phyloP scores from a whole-genome alignment of 305 asterid genomes.

The Andrographis paniculata region DNA sequence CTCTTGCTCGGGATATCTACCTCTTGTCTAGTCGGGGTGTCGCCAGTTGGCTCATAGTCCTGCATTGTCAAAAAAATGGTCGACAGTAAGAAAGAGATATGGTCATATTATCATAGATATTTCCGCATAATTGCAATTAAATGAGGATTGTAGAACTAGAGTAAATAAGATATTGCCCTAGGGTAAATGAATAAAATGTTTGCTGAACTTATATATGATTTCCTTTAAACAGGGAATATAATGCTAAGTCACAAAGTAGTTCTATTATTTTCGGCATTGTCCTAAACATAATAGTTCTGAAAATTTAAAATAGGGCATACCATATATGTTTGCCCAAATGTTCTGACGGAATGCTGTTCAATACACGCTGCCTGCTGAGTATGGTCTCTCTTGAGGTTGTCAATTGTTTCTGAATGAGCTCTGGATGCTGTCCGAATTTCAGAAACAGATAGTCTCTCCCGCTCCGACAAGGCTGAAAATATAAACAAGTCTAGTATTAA shows the following conservation, averaged over 20 bases:
- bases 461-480: slow-evolving; percentile 53
- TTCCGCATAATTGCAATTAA: no score
- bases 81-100: not conserved
- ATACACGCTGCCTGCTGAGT: slow-evolving; percentile 36
- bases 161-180: no score
- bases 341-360: slow-evolving; percentile 25
- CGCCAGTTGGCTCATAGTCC: slow-evolving; percentile 46
- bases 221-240: no score
- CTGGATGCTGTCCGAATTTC: slow-evolving; percentile 34
- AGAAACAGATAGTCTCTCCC: slow-evolving; percentile 40
- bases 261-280: no score
- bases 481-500: not conserved
- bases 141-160: no score
- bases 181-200: no score
- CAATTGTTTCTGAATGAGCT: slow-evolving; percentile 49
- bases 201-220: no score
- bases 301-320: slow-evolving; percentile 9
- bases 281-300: not conserved
- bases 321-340: slow-evolving; percentile 34
- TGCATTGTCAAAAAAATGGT: not conserved
- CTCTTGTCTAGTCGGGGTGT: slow-evolving; percentile 36
- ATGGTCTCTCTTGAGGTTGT: slow-evolving; percentile 44
- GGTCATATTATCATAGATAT: no score
- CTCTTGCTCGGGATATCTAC: slow-evolving; percentile 61
- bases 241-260: no score